phyloP scores from a whole-genome alignment of 768 basidiomycete species.

The Pisolithus microcarpus region DNA sequence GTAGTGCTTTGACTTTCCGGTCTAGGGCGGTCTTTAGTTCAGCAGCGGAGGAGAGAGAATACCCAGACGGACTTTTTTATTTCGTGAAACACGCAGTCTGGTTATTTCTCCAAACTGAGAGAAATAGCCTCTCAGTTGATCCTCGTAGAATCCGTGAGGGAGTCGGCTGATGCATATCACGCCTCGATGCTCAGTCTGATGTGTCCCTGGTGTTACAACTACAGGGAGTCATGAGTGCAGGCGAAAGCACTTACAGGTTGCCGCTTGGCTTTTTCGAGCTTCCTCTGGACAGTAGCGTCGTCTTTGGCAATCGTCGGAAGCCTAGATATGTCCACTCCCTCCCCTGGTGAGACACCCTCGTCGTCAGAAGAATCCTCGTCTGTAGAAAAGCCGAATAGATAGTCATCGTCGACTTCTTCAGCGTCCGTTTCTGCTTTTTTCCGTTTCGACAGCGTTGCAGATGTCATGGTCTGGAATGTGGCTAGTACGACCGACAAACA shows the following conservation, averaged over 20 bases:
- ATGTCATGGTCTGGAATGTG: not conserved
- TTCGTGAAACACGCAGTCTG: constrained; percentile 83
- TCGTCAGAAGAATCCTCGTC: constrained; percentile 75
- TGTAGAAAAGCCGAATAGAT: constrained; percentile 67
- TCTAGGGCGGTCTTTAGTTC: constrained; percentile 42
- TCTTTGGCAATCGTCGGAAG: constrained; percentile 87
- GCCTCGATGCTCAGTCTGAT: constrained; percentile 61
- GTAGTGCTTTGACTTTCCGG: constrained; percentile 94
- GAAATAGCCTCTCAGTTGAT: constrained; percentile 88
- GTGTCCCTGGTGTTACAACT: constrained; percentile 4
- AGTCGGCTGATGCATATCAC: constrained; percentile 86
- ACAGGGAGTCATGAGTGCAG: not conserved
- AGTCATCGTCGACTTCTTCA: constrained; percentile 30
- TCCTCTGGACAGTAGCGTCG: constrained; percentile 67
- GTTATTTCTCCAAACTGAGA: constrained; percentile 90
- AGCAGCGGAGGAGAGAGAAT: not conserved
- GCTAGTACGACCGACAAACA: constrained; percentile 10
- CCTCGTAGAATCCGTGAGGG: constrained; percentile 97
- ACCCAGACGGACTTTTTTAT: constrained; percentile 62
- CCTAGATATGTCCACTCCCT: constrained; percentile 59
- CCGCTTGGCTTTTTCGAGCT: constrained; percentile 51
- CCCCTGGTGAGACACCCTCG: constrained; percentile 56
- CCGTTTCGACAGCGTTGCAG: constrained; percentile 5
- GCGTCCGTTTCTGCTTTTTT: not conserved
- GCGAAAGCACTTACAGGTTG: constrained; percentile 36